A percentile compares a stretch with the other conserved stretches of the same genome.
These are phyloP conservation scores for Penicillium angulare DNA, from an alignment of 495 filamentous ascomycete species.

Conservation along the genomic window DNA sequence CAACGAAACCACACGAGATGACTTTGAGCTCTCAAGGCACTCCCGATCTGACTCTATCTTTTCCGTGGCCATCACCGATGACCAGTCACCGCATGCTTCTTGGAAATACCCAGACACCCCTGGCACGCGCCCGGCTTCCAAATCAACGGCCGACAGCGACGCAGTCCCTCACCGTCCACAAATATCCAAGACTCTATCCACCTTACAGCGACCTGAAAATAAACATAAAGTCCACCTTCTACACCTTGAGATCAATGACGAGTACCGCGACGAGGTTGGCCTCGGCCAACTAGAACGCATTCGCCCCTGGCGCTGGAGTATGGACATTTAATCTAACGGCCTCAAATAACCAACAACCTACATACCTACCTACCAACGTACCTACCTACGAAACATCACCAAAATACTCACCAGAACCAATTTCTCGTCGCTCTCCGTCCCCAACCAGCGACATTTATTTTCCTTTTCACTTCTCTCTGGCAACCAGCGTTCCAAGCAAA, in stretches of 20 bases:
- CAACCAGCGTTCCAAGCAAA: constrained; percentile 15
- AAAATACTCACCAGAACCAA: constrained; percentile 7
- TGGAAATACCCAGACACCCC: constrained; percentile 43
- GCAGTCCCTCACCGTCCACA: constrained; percentile 25
- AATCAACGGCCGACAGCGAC: constrained; percentile 34
- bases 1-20: constrained; percentile 21
- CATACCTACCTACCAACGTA: too few species aligned
- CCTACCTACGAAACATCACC: neutral
- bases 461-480: constrained; percentile 1
- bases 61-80: constrained; percentile 31
- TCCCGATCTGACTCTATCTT: constrained; percentile 38
- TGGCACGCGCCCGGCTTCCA: constrained; percentile 39
- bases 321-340: constrained; percentile 46
- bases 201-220: constrained; percentile 24
- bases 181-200: constrained; percentile 38
- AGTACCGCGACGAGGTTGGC: constrained; percentile 31
- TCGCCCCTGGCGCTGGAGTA: constrained; percentile 49
- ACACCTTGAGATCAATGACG: constrained; percentile 45
- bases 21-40: constrained; percentile 26
- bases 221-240: constrained; percentile 39
- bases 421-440: constrained; percentile 1
- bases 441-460: neutral
- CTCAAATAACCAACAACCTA: too few species aligned
- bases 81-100: constrained; percentile 29
- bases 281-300: constrained; percentile 40